These are phyloP conservation scores for Apiospora marii DNA, from an alignment of 2,329 filamentous ascomycete genomes.

Conservation along the genomic window DNA sequence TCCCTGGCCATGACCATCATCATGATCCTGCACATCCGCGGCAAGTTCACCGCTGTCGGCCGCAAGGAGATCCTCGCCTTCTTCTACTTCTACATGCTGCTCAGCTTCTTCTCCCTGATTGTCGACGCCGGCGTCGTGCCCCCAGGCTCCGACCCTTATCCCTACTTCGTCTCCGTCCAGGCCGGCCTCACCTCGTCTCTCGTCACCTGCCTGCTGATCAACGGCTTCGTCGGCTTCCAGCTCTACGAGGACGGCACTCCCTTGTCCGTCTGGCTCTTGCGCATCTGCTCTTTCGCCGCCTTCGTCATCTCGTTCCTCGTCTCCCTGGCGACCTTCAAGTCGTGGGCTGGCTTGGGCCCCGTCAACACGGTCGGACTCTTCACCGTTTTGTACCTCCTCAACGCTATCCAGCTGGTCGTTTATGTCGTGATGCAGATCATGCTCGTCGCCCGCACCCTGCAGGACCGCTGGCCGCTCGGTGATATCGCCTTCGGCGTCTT, in stretches of 20 bases:
- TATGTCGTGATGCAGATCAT: constrained; percentile 90
- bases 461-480: constrained; percentile 94
- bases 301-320: constrained; percentile 89
- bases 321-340: constrained; percentile 90
- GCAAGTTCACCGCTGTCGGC: constrained; percentile 96
- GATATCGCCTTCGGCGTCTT: constrained; percentile 90
- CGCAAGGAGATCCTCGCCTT: constrained; percentile 81
- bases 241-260: constrained; percentile 97
- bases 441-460: constrained; percentile 86
- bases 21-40: constrained; percentile 96
- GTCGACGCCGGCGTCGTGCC: constrained; percentile 94
- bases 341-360: constrained; percentile 85
- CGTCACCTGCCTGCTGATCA: constrained; percentile 89
- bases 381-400: constrained; percentile 89
- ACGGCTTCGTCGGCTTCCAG: constrained; percentile 98
- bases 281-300: constrained; percentile 78
- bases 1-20: constrained; percentile 92
- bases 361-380: constrained; percentile 90
- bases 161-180: constrained; percentile 91
- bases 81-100: constrained; percentile 95
- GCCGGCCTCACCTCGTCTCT: constrained; percentile 85
- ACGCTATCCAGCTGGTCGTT: constrained; percentile 83
- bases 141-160: constrained; percentile 79
- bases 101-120: constrained; percentile 87
- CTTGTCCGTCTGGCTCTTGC: constrained; percentile 91